Evolutionary conservation across 257 asterid genomes (phyloP), one percentile per base, ranked within the genome.

Genomic region (Nicotiana noctiflora): DNA sequence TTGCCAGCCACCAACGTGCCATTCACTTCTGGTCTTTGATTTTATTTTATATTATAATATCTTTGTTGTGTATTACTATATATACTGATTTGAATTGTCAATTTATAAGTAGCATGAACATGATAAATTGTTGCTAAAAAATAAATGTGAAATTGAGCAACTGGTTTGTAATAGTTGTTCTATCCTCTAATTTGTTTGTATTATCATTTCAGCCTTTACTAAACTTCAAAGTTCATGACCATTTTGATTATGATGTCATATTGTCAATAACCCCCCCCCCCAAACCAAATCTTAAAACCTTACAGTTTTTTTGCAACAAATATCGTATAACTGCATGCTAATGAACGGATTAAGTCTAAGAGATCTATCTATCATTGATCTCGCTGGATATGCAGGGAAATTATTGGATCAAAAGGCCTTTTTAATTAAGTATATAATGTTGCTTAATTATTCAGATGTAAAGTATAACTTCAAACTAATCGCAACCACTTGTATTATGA

Each of bases 1-100:
- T 18, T 95, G 68, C 92, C 93, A 1, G 90, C 84, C 5, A 90
- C 98, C 5, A 80, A 52, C 65, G 97, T 95, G 85, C 98, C 99
- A 7, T 90, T 89, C 84, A 89, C 93, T 83, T 66, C 97, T 19
- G 94, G 90, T 6, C 93, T 95, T 25, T 95, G 23, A 88, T 46
- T 72, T 72, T 4, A 17, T 13, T 23, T 72, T 1, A 72, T 72
- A 19, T 14, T 46, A 23, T 46, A 46, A n/a, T 40, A 1, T 46
- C 4, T 29, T 44, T 72, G 19, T 49, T 44, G 21, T 46, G 40
- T 31, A 46, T 6, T 72, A 3, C 18, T 10, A 21, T 5, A 12
- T 23, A 21, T 46, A 21, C 21, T 2, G 23, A 46, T 23, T 72
- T 72, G 61, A 23, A 72, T 46, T 7, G 8, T 23, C 21, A 23